phyloP scores from a whole-genome alignment of 192 early-diverging fungal genomes.

The Entomortierella chlamydospora region DNA sequence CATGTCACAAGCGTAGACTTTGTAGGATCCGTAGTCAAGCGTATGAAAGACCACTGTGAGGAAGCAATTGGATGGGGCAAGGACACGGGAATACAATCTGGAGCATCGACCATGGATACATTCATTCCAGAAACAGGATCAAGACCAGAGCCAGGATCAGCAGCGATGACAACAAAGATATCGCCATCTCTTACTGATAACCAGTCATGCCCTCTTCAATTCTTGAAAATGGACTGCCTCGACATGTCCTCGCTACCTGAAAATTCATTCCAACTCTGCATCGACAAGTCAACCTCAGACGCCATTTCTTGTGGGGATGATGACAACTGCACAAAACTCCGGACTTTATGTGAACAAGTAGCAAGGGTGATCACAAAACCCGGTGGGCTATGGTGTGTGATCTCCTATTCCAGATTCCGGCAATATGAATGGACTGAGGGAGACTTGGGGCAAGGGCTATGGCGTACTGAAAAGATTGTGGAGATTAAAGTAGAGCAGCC shows the following conservation, averaged over 20 bases:
- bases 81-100: background rate
- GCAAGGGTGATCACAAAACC: conserved; percentile 18
- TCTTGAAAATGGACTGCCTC: conserved; percentile 38
- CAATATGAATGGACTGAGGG: conserved; percentile 34
- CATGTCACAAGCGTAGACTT: conserved; percentile 38
- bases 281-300: conserved; percentile 43
- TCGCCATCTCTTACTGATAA: too few relatives aligned
- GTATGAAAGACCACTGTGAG: conserved; percentile 27
- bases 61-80: conserved; percentile 18
- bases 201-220: conserved; percentile 36
- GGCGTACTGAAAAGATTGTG: conserved; percentile 27
- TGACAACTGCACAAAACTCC: conserved; percentile 25
- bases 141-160: too few relatives aligned
- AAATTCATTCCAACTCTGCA: conserved; percentile 11
- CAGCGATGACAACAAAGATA: too few relatives aligned
- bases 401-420: conserved; percentile 36
- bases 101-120: background rate
- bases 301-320: conserved; percentile 42
- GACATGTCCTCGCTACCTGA: conserved; percentile 24
- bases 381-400: conserved; percentile 28
- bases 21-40: conserved; percentile 31
- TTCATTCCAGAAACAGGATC: too few relatives aligned
- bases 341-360: conserved; percentile 28
- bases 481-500: conserved; percentile 12
- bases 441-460: conserved; percentile 10